A percentile compares a stretch with the other conserved stretches of the same genome.
phyloP scores from a whole-genome alignment of 1,284 basidiomycete genomes.

The Cryptococcus jaspeensis region DNA sequence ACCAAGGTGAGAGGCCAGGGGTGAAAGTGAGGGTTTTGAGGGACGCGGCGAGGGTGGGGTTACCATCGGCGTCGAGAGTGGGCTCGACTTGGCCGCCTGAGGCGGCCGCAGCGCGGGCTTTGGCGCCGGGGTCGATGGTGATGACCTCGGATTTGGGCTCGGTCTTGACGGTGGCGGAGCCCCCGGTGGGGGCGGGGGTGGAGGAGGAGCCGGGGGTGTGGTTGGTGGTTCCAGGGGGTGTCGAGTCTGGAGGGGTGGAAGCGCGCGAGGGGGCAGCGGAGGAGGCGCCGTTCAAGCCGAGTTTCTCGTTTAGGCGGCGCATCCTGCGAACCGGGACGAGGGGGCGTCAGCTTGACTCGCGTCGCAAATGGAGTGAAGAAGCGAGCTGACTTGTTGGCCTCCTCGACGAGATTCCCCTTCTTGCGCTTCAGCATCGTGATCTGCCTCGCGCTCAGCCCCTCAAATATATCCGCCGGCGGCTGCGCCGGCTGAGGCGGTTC shows the following conservation, averaged over 20 bases:
- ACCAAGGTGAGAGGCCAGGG: conserved; percentile 84
- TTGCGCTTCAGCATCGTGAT: conserved; percentile 52
- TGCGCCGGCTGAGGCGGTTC: conserved; percentile 15
- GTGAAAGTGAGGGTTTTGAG: conserved; percentile 19
- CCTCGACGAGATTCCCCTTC: conserved; percentile 46
- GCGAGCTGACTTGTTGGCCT: conserved; percentile 46
- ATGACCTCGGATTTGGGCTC: conserved; percentile 28
- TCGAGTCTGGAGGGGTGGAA: conserved; percentile 19
- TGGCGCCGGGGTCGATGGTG: conserved; percentile 49
- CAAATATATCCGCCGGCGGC: conserved; percentile 41
- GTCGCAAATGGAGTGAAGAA: no score
- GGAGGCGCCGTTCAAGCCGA: conserved; percentile 2
- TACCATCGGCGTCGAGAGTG: conserved; percentile 30
- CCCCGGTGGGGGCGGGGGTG: not conserved
- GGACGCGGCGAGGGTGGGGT: conserved; percentile 17
- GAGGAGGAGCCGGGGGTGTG: no score
- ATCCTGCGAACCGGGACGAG: conserved; percentile 18
- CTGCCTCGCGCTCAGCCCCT: conserved; percentile 50
- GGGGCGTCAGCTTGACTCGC: not conserved
- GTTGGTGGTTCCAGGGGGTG: not conserved
- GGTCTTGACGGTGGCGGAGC: conserved; percentile 5
- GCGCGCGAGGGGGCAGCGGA: conserved; percentile 21
- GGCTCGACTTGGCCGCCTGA: conserved; percentile 41
- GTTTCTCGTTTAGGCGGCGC: conserved; percentile 40
- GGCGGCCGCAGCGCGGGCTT: conserved; percentile 30